phyloP scores from a whole-genome alignment of 805 yeast species.

The Blastobotrys terrestris region DNA sequence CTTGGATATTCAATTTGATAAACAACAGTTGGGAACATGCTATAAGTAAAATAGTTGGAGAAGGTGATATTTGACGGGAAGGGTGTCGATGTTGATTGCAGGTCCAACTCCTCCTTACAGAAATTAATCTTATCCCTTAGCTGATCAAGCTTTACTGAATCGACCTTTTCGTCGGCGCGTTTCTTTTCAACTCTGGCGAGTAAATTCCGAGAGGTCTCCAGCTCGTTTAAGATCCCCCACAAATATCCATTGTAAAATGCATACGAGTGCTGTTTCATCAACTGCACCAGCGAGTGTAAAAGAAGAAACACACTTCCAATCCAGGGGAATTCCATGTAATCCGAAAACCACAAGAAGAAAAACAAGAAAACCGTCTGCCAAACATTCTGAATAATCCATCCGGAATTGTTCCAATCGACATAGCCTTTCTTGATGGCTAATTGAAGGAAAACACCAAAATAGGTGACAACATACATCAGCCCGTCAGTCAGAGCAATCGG shows the following conservation, averaged over 20 bases:
- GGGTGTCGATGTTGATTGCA: constrained; percentile 40
- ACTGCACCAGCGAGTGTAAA: constrained; percentile 74
- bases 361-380: constrained; percentile 50
- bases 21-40: constrained; percentile 83
- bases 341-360: constrained; percentile 53
- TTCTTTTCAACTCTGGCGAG: constrained; percentile 8
- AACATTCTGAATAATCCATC: constrained; percentile 55
- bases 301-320: constrained; percentile 80
- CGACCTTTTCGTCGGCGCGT: constrained; percentile 15
- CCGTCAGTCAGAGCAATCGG: constrained; percentile 71
- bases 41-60: constrained; percentile 61
- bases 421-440: constrained; percentile 38
- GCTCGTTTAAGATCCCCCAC: constrained; percentile 29
- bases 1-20: constrained; percentile 74
- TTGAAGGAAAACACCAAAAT: constrained; percentile 57
- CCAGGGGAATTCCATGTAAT: constrained; percentile 67
- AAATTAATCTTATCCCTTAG: constrained; percentile 51
- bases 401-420: constrained; percentile 57
- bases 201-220: constrained; percentile 10
- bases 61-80: constrained; percentile 74
- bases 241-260: constrained; percentile 88
- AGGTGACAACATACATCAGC: constrained; percentile 63
- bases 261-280: constrained; percentile 95
- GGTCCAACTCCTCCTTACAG: constrained; percentile 63
- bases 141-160: constrained; percentile 31